phyloP scores from a whole-genome alignment of 1,284 basidiomycete genomes.

The Naganishia liquefaciens region DNA sequence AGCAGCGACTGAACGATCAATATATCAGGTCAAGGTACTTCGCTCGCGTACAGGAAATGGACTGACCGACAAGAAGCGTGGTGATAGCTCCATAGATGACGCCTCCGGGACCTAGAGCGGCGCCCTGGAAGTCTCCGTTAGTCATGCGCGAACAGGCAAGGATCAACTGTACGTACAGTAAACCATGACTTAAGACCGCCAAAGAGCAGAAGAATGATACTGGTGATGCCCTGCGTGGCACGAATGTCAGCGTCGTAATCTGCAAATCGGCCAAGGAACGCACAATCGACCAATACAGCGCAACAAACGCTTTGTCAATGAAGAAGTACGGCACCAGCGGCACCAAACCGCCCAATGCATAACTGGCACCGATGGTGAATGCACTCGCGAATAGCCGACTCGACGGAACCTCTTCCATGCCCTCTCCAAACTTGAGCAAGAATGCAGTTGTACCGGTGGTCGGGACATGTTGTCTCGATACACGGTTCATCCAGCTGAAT shows the following conservation, averaged over 20 bases:
- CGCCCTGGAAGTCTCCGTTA: constrained; percentile 57
- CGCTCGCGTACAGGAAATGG: too few relatives aligned
- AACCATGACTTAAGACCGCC: constrained; percentile 86
- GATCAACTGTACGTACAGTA: constrained; percentile 55
- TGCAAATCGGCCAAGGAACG: constrained; percentile 62
- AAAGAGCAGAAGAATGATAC: constrained; percentile 81
- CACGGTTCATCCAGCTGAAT: constrained; percentile 20
- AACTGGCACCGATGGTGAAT: constrained; percentile 88
- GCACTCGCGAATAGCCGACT: constrained; percentile 74
- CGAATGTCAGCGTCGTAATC: constrained; percentile 52
- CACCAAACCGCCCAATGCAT: constrained; percentile 72
- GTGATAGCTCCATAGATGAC: constrained; percentile 83
- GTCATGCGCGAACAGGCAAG: neutral
- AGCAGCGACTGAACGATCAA: neutral
- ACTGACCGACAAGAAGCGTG: constrained; percentile 85
- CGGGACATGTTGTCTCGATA: constrained; percentile 33
- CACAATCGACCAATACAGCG: constrained; percentile 43
- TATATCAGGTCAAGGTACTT: too few relatives aligned
- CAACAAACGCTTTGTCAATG: constrained; percentile 58
- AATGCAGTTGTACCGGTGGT: constrained; percentile 76
- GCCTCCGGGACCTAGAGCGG: constrained; percentile 59
- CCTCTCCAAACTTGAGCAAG: constrained; percentile 88
- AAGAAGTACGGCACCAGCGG: constrained; percentile 91
- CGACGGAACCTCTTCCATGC: constrained; percentile 80
- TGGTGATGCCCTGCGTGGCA: constrained; percentile 63